These are phyloP conservation scores for Ceratobasidium sp. DNA, from an alignment of 1,284 basidiomycete genomes.

Conservation along the genomic window DNA sequence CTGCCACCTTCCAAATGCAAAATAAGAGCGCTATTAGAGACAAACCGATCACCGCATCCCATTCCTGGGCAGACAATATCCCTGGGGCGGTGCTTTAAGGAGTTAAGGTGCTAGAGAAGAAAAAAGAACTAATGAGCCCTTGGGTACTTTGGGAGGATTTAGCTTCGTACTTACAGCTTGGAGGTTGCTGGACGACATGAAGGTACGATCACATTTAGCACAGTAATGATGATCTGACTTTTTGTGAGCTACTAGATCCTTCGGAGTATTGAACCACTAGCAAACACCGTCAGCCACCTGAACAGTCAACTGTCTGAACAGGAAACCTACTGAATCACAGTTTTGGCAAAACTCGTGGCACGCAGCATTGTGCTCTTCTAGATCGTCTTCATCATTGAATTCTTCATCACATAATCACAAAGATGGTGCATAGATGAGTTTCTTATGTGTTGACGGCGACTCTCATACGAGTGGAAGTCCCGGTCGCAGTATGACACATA, in stretches of 20 bases:
- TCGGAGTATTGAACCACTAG: constrained; percentile 5
- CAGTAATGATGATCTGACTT: constrained; percentile 25
- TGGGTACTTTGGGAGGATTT: too few species aligned
- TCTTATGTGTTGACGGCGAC: constrained; percentile 34
- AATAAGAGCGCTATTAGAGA: neutral
- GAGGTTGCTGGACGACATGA: neutral
- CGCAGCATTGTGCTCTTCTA: constrained; percentile 16
- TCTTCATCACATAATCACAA: constrained; percentile 56
- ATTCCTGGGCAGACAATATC: constrained; percentile 1
- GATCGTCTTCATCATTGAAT: constrained; percentile 44
- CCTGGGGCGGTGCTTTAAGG: constrained; percentile 1
- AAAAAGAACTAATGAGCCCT: too few species aligned
- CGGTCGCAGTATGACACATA: constrained; percentile 50
- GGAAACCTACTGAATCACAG: constrained; percentile 2
- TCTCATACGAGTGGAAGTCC: constrained; percentile 48
- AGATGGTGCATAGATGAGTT: constrained; percentile 52
- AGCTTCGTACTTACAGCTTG: neutral
- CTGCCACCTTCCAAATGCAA: constrained; percentile 19
- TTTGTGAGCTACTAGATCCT: constrained; percentile 2
- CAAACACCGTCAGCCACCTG: neutral
- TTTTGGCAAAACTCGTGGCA: constrained; percentile 20
- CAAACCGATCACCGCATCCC: constrained; percentile 13
- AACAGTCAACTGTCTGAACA: neutral
- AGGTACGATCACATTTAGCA: constrained; percentile 12
- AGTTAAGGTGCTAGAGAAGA: constrained; percentile 22